Conservation (phyloP, 495 filamentous ascomycete species). For the Rhizodiscina lignyota region DNA sequence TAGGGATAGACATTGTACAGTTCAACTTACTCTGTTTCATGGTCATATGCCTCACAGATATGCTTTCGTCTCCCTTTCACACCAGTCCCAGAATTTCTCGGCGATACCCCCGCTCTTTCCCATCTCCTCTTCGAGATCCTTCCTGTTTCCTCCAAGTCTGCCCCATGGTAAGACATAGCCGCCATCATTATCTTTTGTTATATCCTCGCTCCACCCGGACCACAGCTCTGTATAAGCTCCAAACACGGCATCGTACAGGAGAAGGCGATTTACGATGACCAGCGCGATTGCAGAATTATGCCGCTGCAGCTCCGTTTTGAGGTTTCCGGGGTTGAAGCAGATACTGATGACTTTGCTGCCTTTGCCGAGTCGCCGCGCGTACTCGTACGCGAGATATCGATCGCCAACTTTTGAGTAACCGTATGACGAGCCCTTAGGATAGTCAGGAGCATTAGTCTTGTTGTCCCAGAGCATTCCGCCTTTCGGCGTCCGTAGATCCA, state of each 20-base stretch:
- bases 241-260: constrained; percentile 7
- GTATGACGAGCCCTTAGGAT: constrained; percentile 16
- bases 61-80: constrained; percentile 14
- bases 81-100: constrained; percentile 20
- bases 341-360: constrained; percentile 20
- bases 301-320: constrained; percentile 20
- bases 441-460: constrained; percentile 7
- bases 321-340: constrained; percentile 22
- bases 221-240: constrained; percentile 20
- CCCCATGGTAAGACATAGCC: constrained; percentile 14
- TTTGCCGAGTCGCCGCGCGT: constrained; percentile 15
- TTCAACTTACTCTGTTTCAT: too few relatives aligned
- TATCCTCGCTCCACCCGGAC: constrained; percentile 12
- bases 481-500: constrained; percentile 10
- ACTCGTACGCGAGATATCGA: constrained; percentile 23
- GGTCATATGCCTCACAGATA: too few relatives aligned
- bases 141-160: constrained; percentile 8
- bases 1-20: too few relatives aligned
- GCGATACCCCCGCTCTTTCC: too few relatives aligned
- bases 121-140: constrained; percentile 9
- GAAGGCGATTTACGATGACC: constrained; percentile 3
- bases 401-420: constrained; percentile 25
- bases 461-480: constrained; percentile 16
- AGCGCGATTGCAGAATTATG: constrained; percentile 3
- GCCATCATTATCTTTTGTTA: constrained; percentile 12